Base-by-base conservation (phyloP, 768 basidiomycete genomes). In the Leccinum imitatum region DNA sequence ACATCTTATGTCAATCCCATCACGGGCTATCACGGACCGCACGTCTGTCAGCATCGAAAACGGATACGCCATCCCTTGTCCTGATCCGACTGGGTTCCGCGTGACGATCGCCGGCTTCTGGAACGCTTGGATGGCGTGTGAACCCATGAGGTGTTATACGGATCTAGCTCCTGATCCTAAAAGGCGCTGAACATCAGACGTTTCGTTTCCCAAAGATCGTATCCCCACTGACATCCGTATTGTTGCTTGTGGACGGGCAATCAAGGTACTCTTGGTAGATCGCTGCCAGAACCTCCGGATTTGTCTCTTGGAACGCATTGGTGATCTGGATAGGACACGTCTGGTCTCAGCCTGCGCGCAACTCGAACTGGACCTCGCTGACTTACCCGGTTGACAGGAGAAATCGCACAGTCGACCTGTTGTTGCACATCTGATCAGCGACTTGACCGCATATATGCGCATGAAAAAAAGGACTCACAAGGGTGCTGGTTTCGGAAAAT, bases 101-200 rank as follows among this genome's bases (percentile, higher is more conserved):
- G 41, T 4, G n/a, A 44, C 7, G 15, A 23, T 23, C 23, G 13
- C 25, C 41, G 41, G n/a, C n/a, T 44, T 11, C 27, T 55, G 7
- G 15, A 1, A 35, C 15, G 27, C 7, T 14, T 57, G 37, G 55
- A 44, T 11, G 58, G 25, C 17, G 46, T 50, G 19, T 54, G 57
- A 21, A 54, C 69, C 78, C 79, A 81, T 11, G 80, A 77, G 54
- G 69, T 70, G 58, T 80, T 73, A 54, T 81, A 76, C 5, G 66
- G 65, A n/a, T 73, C 73, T 9, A 79, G 68, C 68, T 73, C 73
- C 44, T 73, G 50, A 35, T 57, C 57, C 58, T 56, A 50, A 10
- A 6, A 27, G 25, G 1, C 15, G 13, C 19, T 58, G 23, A 61
- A 10, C 19, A 21, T 31, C 3, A 3, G 41, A 11, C 2, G 11